Evolutionary conservation across 2,329 filamentous ascomycete species (phyloP).

Genomic region (Hansfordia pulvinata): DNA sequence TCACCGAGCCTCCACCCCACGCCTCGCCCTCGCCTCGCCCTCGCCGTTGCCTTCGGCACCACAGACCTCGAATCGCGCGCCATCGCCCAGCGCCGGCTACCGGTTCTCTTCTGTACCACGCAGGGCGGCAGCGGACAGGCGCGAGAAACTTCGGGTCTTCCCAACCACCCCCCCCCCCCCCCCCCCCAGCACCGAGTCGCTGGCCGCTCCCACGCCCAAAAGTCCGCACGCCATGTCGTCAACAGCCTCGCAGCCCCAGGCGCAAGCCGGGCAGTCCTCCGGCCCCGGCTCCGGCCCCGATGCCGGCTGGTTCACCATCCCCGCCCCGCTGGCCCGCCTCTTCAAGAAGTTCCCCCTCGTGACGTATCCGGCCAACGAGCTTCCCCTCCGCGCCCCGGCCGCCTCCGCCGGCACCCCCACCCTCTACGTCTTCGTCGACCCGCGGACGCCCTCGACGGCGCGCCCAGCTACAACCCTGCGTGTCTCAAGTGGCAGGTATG

Average conservation of each 20-base stretch:
- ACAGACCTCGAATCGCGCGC: too few relatives aligned
- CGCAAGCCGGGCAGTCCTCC: slow-evolving; percentile 6
- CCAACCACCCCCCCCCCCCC: not conserved
- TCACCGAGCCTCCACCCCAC: too few relatives aligned
- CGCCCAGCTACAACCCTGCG: slow-evolving; percentile 77
- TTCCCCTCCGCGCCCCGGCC: slow-evolving; percentile 38
- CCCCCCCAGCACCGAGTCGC: not conserved
- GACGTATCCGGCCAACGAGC: slow-evolving; percentile 60
- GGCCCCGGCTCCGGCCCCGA: slow-evolving; percentile 9
- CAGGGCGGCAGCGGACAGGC: not conserved
- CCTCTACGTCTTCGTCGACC: slow-evolving; percentile 66
- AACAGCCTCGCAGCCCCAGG: slow-evolving; percentile 3
- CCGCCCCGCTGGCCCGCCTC: slow-evolving; percentile 62
- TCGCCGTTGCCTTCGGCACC: too few relatives aligned
- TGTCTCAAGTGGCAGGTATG: slow-evolving; percentile 94
- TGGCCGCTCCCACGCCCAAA: not conserved
- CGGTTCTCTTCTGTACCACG: too few relatives aligned
- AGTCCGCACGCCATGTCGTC: slow-evolving; percentile 5
- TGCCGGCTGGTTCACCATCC: slow-evolving; percentile 41
- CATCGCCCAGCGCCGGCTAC: too few relatives aligned
- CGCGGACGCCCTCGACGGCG: slow-evolving; percentile 42
- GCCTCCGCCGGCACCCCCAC: slow-evolving; percentile 32
- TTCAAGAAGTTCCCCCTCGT: slow-evolving; percentile 76
- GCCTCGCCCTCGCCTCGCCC: too few relatives aligned
- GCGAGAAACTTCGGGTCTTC: not conserved